Conservation (phyloP, 768 basidiomycete genomes). For the Favolaschia claudopus region DNA sequence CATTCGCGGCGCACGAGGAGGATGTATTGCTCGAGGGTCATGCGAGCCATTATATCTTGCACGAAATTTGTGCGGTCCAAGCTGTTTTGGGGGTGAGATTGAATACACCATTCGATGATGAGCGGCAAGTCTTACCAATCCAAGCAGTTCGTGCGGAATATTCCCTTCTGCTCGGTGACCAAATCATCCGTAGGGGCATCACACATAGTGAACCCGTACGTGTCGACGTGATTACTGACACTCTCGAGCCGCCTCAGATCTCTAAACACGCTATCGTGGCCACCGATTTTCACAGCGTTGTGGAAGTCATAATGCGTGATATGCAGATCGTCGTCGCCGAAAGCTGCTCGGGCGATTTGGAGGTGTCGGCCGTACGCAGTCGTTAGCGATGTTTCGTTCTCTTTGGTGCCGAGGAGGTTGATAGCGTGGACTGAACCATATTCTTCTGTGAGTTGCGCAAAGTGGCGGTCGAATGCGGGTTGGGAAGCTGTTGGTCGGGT, state of each 20-base stretch:
- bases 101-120: neutral
- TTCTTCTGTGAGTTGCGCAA: conserved; percentile 83
- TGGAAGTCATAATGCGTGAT: conserved; percentile 98
- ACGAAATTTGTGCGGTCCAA: conserved; percentile 97
- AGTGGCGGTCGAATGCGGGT: conserved; percentile 96
- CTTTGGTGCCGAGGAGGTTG: conserved; percentile 91
- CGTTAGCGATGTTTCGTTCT: conserved; percentile 89
- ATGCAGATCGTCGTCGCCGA: conserved; percentile 72
- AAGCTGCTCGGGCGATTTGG: conserved; percentile 63
- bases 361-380: conserved; percentile 85
- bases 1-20: conserved; percentile 80
- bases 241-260: conserved; percentile 75
- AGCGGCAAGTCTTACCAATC: conserved; percentile 72
- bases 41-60: conserved; percentile 91
- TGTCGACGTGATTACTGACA: conserved; percentile 71
- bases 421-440: conserved; percentile 88
- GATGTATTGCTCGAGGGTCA: conserved; percentile 84
- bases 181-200: conserved; percentile 70
- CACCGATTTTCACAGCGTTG: conserved; percentile 75
- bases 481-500: conserved; percentile 96
- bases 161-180: conserved; percentile 89
- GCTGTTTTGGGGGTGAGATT: conserved; percentile 48
- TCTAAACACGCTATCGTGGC: conserved; percentile 85
- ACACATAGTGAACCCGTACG: conserved; percentile 87
- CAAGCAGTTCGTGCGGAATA: conserved; percentile 94